Base-by-base conservation (phyloP, 139 green algal genomes). In the Chlamydomonas incerta region DNA sequence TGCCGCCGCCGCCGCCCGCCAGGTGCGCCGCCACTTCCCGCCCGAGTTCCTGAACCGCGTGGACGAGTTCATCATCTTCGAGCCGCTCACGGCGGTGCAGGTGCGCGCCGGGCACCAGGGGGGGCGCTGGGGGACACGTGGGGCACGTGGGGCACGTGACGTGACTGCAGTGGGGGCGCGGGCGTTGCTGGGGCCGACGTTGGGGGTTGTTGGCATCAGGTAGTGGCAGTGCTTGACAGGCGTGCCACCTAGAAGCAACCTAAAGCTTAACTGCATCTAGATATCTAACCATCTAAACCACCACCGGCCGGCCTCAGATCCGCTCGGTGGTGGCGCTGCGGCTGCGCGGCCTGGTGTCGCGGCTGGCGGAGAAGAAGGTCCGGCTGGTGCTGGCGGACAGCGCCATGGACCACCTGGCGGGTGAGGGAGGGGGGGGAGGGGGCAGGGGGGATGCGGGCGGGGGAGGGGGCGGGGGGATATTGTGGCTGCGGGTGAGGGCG, bases 41-140 rank as follows among this genome's bases (percentile, higher is more conserved):
- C 97, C 97, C 31, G 97, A 99, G 93, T 99, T 99, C 81, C 89
- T 99, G 79, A 99, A 99, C 92, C 91, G 97, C 68, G 92, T 99
- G 55, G 97, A 99, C 91, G 97, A 99, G 88, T 99, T 97, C 92
- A 97, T 98, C 74, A 95, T 99, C 31, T 99, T 99, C 87, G 92
- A 98, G 84, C 93, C 94, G 17, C 95, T 99, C 24, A 79, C 81
- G 29, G 74, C 60, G 18, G 47, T n/a, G 20, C 55, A 62, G 55
- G 55, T 62, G 11, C 8, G 55, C 2, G 55, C 8, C 6, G 41
- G 41, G 41, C 6, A 5, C 8, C 8, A 13, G 41, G 41, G 6
- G 41, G 41, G 41, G 41, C 6, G 52, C 17, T 23, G 41, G 41
- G 41, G 41, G 41, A 50, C 6, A 8, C 8, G 41, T 8, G 41